These are phyloP conservation scores for Magnusiomyces fungicola DNA, from an alignment of 1,139 yeast species.

Conservation along the genomic window DNA sequence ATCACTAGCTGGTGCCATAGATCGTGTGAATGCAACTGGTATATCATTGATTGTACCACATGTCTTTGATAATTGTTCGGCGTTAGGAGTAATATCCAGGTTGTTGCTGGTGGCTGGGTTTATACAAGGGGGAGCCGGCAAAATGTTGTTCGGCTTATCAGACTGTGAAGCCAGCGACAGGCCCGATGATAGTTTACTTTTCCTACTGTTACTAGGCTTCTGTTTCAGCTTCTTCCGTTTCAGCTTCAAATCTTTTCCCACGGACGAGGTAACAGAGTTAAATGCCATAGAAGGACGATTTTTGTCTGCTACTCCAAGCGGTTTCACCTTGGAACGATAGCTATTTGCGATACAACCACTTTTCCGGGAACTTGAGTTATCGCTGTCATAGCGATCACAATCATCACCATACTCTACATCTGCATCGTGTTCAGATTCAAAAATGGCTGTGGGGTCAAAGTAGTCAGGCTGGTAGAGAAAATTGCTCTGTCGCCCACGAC, in stretches of 20 bases:
- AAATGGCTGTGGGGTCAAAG: neutral
- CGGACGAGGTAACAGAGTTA: neutral
- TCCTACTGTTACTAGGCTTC: neutral
- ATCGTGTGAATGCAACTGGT: neutral
- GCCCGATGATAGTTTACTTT: neutral
- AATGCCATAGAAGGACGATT: neutral
- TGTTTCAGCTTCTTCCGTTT: neutral
- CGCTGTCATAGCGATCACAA: neutral
- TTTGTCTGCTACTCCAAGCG: too few species aligned
- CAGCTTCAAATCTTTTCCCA: too few species aligned
- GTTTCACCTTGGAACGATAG: too few species aligned
- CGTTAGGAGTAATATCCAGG: too few species aligned
- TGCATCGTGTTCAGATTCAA: constrained; percentile 1
- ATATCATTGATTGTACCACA: too few species aligned
- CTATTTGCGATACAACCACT: neutral
- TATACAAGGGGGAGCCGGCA: neutral
- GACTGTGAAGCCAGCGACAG: too few species aligned
- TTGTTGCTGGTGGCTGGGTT: neutral
- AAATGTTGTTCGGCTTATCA: too few species aligned
- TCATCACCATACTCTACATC: neutral
- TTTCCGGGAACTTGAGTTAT: too few species aligned
- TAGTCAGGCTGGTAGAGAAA: neutral
- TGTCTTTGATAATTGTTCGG: neutral
- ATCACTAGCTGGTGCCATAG: neutral
- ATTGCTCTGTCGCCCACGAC: neutral